phyloP scores from a whole-genome alignment of 192 early-diverging fungal genomes.

The Coemansia sp. region DNA sequence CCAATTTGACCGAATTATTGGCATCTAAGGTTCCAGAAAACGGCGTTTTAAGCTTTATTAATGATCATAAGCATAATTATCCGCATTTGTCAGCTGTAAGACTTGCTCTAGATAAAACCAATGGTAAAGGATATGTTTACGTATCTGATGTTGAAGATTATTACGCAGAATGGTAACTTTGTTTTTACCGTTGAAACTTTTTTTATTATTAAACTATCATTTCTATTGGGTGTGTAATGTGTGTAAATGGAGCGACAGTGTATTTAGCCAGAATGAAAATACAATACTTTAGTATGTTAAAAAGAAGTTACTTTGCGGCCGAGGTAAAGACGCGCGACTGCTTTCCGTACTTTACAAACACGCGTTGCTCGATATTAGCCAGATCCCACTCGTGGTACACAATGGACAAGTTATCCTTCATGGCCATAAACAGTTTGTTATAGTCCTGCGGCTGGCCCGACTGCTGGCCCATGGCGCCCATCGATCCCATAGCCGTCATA shows the following conservation, averaged over 20 bases:
- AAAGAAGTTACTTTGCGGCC: slow-evolving; percentile 18
- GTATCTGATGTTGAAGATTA: neutral
- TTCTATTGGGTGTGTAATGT: neutral
- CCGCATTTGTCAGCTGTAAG: neutral
- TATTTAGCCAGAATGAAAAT: neutral
- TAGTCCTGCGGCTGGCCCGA: slow-evolving; percentile 81
- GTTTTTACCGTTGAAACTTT: too few relatives aligned
- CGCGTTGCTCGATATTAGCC: slow-evolving; percentile 72
- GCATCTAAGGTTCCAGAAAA: neutral
- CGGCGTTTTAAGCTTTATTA: neutral
- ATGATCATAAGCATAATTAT: neutral
- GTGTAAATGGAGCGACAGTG: too few relatives aligned
- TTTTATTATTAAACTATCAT: neutral
- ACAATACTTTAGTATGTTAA: neutral
- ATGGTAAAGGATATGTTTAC: too few relatives aligned
- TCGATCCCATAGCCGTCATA: slow-evolving; percentile 88
- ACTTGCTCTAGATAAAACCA: too few relatives aligned
- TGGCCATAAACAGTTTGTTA: slow-evolving; percentile 80
- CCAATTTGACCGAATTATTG: neutral
- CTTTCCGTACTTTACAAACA: slow-evolving; percentile 75
- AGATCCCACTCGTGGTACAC: slow-evolving; percentile 79
- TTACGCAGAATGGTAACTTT: neutral
- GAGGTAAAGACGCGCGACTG: slow-evolving; percentile 45
- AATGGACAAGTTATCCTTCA: slow-evolving; percentile 84
- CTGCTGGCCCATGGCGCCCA: slow-evolving; percentile 70